These are phyloP conservation scores for Candida orba DNA, from an alignment of 805 yeast species.

Conservation along the genomic window DNA sequence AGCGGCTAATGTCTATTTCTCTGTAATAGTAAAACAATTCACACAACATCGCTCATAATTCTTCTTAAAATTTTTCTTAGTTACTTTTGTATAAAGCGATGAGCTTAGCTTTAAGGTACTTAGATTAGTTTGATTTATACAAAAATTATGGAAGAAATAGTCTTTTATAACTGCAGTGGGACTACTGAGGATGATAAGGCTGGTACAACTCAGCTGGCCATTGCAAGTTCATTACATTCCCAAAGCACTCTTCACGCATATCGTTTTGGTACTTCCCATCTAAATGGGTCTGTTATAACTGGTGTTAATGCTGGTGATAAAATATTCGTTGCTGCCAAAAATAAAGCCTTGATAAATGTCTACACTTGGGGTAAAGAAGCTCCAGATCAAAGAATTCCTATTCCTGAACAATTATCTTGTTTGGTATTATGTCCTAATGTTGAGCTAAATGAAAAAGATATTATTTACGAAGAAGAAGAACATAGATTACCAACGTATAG, in stretches of 20 bases:
- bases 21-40: too few relatives aligned
- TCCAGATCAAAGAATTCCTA: constrained; percentile 70
- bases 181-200: constrained; percentile 34
- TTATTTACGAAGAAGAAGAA: constrained; percentile 15
- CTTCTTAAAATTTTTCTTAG: neutral
- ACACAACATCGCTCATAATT: neutral
- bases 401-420: constrained; percentile 72
- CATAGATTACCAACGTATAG: constrained; percentile 33
- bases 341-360: constrained; percentile 67
- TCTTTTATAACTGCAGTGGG: constrained; percentile 40
- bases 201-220: constrained; percentile 35
- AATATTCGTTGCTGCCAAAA: constrained; percentile 56
- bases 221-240: constrained; percentile 35
- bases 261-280: constrained; percentile 40
- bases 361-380: constrained; percentile 66
- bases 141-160: constrained; percentile 40
- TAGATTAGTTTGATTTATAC: neutral
- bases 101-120: neutral
- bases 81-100: neutral
- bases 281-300: constrained; percentile 44
- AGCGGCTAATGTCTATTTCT: too few relatives aligned
- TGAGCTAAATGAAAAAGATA: constrained; percentile 7
- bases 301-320: constrained; percentile 29
- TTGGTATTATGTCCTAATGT: constrained; percentile 36
- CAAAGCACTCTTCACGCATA: constrained; percentile 36